Evolutionary conservation across 495 filamentous ascomycete species (phyloP).

Genomic region (Lentithecium fluviatile): DNA sequence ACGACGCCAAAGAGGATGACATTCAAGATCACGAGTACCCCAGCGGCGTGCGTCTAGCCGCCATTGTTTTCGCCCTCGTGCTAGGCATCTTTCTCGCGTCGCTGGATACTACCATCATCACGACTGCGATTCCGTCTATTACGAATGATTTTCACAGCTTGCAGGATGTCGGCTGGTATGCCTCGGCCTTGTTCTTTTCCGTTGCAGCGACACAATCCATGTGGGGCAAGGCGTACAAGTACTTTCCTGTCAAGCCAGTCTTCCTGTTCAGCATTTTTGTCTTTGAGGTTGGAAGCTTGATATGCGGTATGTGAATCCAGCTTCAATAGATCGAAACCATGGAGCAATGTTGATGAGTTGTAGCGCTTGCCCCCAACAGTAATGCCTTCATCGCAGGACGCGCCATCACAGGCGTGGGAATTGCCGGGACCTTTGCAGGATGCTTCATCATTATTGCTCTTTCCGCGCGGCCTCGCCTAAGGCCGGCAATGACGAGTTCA

Average conservation of each 20-base stretch:
- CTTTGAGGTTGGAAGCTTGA: slow-evolving; percentile 39
- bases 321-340: no score
- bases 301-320: slow-evolving; percentile 30
- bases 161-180: slow-evolving; percentile 36
- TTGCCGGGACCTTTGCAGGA: slow-evolving; percentile 19
- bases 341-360: no score
- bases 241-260: slow-evolving; percentile 33
- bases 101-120: slow-evolving; percentile 27
- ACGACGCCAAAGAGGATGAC: no score
- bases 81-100: slow-evolving; percentile 6
- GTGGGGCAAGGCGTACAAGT: slow-evolving; percentile 39
- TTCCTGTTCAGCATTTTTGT: slow-evolving; percentile 36
- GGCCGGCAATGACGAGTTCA: slow-evolving; percentile 3
- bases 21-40: slow-evolving; percentile 6
- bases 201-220: slow-evolving; percentile 33
- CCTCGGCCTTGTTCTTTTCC: slow-evolving; percentile 38
- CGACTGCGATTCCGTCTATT: slow-evolving; percentile 34
- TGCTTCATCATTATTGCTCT: slow-evolving; percentile 7
- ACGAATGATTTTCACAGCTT: slow-evolving; percentile 35
- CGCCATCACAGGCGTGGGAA: slow-evolving; percentile 18
- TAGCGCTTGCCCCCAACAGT: slow-evolving; percentile 14
- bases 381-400: slow-evolving; percentile 25
- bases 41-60: neutral
- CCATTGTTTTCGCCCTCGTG: neutral
- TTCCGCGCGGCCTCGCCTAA: neutral